Conservation (phyloP, 164 flowering plant species). For the Vitis vinifera region DNA sequence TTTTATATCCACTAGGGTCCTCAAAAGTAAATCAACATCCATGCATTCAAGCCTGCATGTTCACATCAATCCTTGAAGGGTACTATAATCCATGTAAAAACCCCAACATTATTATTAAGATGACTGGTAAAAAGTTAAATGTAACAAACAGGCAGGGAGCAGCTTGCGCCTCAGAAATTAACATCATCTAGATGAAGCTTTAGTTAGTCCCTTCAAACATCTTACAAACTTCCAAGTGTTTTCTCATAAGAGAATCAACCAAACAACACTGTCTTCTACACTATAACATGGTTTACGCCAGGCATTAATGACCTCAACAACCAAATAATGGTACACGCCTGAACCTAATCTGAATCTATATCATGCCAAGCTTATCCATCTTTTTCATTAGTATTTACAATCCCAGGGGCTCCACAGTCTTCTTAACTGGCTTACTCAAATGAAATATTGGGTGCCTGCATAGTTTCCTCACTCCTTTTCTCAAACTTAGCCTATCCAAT, state of each 20-base stretch:
- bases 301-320: slow-evolving; percentile 3
- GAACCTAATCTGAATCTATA: background rate
- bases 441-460: slow-evolving; percentile 76
- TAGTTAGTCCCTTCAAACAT: slow-evolving; percentile 9
- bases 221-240: background rate
- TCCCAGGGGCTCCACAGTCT: slow-evolving; percentile 32
- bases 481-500: slow-evolving; percentile 49
- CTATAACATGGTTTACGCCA: background rate
- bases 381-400: slow-evolving; percentile 39
- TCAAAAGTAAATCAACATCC: background rate
- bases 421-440: slow-evolving; percentile 53
- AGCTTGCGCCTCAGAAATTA: background rate
- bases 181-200: background rate
- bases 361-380: slow-evolving; percentile 45
- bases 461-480: slow-evolving; percentile 66
- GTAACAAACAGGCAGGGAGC: background rate
- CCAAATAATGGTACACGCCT: background rate
- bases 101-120: background rate
- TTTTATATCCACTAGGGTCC: too few relatives aligned
- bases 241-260: background rate
- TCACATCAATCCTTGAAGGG: background rate
- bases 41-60: background rate
- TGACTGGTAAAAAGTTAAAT: background rate
- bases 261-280: background rate
- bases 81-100: background rate